Evolutionary conservation across 441 rosid genomes (phyloP), one percentile per base, ranked within the genome.

Genomic region (Gossypium schwendimanii): DNA sequence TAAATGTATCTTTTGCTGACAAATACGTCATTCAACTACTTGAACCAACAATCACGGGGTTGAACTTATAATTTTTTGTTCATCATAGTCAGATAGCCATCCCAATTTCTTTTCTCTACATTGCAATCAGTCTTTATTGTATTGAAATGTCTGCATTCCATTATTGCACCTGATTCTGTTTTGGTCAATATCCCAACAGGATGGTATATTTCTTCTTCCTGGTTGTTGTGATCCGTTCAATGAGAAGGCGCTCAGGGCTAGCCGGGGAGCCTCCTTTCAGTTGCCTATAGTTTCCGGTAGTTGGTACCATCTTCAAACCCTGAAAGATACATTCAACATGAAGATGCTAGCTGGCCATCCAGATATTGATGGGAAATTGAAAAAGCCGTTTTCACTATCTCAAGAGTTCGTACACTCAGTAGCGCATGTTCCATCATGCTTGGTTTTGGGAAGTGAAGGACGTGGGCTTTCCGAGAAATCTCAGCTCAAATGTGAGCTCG

Each of bases 191-290:
- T 23, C 68, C 39, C 2, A 17, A 75, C 79, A 91, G 97, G 89
- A 85, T 75, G 97, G 97, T 65, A 89, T 87, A 17, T 92, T 89
- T 83, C 85, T 94, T 62, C 98, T 94, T 82, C 97, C 97, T 7
- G 97, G 97, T 36, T 94, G 98, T 77, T 90, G 97, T 26, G 97
- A 94, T 84, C 97, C 95, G 0, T 92, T 92, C 81, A 88, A 87
- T n/a, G 87, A 83, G 62, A 94, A 94, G 80, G 95, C 91, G 57
- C 89, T 92, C 1, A 80, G 91, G 81, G 95, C 98, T n/a, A 92
- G 95, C 85, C 85, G 93, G 62, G 98, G 98, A 74, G 94, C 97
- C 52, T 82, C 91, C 12, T 94, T 94, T 82, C 97, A 92, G 73
- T 81, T 89, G 21, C 92, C 97, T 6, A 78, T 92, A 65, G 91